Conservation (phyloP, 1,284 basidiomycete species). For the Exsudoporus floridanus region DNA sequence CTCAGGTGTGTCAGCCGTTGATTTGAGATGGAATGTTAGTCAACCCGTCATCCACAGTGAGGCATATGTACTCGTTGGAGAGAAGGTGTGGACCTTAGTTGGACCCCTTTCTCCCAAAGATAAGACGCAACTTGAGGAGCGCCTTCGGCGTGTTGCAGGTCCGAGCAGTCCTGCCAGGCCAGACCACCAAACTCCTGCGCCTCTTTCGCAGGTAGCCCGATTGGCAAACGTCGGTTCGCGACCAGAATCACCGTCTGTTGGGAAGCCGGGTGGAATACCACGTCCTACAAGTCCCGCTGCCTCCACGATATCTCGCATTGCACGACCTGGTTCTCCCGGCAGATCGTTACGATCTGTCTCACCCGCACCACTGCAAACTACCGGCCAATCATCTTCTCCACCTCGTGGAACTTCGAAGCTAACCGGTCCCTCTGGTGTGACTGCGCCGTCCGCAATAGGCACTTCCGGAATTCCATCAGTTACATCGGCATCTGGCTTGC, state of each 20-base stretch:
- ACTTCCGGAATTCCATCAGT: constrained; percentile 38
- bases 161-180: constrained; percentile 53
- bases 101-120: constrained; percentile 82
- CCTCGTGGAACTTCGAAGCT: constrained; percentile 29
- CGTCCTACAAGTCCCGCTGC: constrained; percentile 68
- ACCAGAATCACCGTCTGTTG: constrained; percentile 56
- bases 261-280: constrained; percentile 45
- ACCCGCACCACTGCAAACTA: constrained; percentile 40
- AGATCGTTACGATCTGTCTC: constrained; percentile 50
- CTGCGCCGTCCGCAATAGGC: constrained; percentile 37
- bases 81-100: constrained; percentile 81
- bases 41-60: constrained; percentile 50
- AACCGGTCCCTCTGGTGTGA: constrained; percentile 21
- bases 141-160: constrained; percentile 77
- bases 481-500: constrained; percentile 49
- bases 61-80: constrained; percentile 80
- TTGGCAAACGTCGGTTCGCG: constrained; percentile 49
- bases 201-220: constrained; percentile 50
- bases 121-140: constrained; percentile 88
- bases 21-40: constrained; percentile 1
- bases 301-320: constrained; percentile 50
- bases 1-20: constrained; percentile 53
- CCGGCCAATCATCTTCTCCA: constrained; percentile 51
- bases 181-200: constrained; percentile 38
- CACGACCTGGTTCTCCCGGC: constrained; percentile 63